These are phyloP conservation scores for Inosperma sp. DNA, from an alignment of 768 basidiomycete genomes.

Conservation along the genomic window DNA sequence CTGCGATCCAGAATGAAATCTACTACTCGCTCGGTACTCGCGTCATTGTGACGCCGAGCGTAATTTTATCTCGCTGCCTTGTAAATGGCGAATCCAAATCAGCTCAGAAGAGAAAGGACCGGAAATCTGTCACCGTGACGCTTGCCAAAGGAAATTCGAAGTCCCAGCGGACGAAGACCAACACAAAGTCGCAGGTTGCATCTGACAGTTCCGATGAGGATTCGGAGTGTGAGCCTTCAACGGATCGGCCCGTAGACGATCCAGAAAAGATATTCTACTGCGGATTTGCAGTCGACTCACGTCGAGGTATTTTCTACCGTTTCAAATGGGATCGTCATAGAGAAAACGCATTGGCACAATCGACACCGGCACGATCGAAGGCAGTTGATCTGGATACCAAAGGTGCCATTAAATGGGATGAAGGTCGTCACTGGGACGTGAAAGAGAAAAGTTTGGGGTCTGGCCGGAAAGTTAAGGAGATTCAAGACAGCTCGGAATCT, in stretches of 20 bases:
- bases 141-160: conserved; percentile 16
- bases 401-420: conserved; percentile 30
- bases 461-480: conserved; percentile 3
- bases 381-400: conserved; percentile 21
- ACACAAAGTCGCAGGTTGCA: too few species aligned
- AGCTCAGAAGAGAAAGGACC: conserved; percentile 13
- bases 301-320: conserved; percentile 57
- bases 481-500: conserved; percentile 23
- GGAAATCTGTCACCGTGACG: conserved; percentile 14
- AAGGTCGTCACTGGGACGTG: conserved; percentile 48
- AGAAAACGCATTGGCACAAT: conserved; percentile 29
- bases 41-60: conserved; percentile 46
- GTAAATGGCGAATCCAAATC: conserved; percentile 33
- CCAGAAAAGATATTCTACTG: conserved; percentile 46
- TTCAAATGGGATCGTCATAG: conserved; percentile 56
- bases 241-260: conserved; percentile 10
- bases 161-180: too few species aligned
- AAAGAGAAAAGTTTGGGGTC: conserved; percentile 18
- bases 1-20: conserved; percentile 64
- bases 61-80: conserved; percentile 49
- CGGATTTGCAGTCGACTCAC: conserved; percentile 51
- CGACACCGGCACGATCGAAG: conserved; percentile 19
- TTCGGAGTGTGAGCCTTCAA: neutral
- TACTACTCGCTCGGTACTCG: conserved; percentile 56
- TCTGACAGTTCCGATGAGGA: too few species aligned